Evolutionary conservation across 1,139 yeast species (phyloP).

Genomic region (Blastobotrys illinoisensis): DNA sequence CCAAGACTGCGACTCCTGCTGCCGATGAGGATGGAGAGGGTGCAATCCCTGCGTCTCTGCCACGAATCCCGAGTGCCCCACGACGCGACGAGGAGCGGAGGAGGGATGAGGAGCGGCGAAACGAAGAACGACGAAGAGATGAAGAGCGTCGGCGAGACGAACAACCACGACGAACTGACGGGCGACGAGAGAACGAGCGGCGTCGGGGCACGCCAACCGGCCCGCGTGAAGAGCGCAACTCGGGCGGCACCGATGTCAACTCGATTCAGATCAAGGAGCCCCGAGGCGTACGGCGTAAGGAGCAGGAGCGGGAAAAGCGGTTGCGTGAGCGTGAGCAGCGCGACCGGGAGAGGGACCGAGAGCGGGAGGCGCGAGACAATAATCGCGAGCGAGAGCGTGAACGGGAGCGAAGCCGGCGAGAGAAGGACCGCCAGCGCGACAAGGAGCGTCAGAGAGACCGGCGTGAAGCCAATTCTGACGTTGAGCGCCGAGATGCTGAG

Average conservation of each 20-base stretch:
- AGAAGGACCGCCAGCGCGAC: conserved; percentile 4
- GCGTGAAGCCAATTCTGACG: not conserved
- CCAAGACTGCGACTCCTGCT: not conserved
- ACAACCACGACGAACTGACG: not conserved
- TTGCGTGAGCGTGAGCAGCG: conserved; percentile 14
- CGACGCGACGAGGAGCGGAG: conserved; percentile 8
- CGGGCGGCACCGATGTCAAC: conserved; percentile 10
- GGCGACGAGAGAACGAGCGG: not conserved
- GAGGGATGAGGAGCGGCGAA: no score
- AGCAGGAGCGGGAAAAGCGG: conserved; percentile 11
- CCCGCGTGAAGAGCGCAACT: not conserved
- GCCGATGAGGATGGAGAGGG: not conserved
- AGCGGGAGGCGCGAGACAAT: not conserved
- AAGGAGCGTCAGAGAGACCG: conserved; percentile 4
- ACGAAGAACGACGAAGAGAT: not conserved
- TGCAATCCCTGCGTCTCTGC: conserved; percentile 17
- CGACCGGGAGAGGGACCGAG: conserved; percentile 7
- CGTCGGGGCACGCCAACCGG: conserved; percentile 2
- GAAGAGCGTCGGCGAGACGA: not conserved
- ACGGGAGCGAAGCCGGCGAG: conserved; percentile 15
- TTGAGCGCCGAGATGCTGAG: conserved; percentile 13
- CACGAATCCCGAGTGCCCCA: conserved; percentile 22
- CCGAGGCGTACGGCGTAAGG: conserved; percentile 6
- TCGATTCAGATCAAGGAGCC: conserved; percentile 14
- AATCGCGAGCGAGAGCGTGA: conserved; percentile 5